Evolutionary conservation across 495 filamentous ascomycete genomes (phyloP).

Genomic region (Talaromyces adpressus): DNA sequence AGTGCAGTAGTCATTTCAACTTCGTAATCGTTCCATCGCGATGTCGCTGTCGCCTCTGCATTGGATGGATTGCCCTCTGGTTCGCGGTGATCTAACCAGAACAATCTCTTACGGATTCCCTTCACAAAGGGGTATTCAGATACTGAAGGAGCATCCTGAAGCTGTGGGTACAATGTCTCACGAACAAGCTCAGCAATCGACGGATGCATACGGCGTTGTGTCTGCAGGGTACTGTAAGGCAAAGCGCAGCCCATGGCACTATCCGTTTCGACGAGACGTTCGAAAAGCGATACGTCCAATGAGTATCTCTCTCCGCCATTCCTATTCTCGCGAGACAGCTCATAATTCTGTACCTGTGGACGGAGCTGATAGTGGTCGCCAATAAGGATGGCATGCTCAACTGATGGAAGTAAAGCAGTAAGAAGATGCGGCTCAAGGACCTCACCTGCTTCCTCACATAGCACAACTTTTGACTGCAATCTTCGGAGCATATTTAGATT

Average conservation of each 20-base stretch:
- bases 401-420: slow-evolving; percentile 52
- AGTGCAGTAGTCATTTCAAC: slow-evolving; percentile 57
- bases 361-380: slow-evolving; percentile 64
- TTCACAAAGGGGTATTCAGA: slow-evolving; percentile 47
- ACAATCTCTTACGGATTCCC: slow-evolving; percentile 61
- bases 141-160: slow-evolving; percentile 53
- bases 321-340: slow-evolving; percentile 51
- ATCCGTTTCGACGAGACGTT: slow-evolving; percentile 48
- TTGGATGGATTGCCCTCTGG: slow-evolving; percentile 41
- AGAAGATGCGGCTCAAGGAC: slow-evolving; percentile 61
- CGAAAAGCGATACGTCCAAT: slow-evolving; percentile 63
- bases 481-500: slow-evolving; percentile 55
- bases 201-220: slow-evolving; percentile 74
- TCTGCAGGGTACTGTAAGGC: slow-evolving; percentile 52
- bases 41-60: slow-evolving; percentile 41
- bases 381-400: slow-evolving; percentile 63
- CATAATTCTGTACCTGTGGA: slow-evolving; percentile 59
- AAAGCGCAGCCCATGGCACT: slow-evolving; percentile 21
- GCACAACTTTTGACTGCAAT: slow-evolving; percentile 55
- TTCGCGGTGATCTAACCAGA: slow-evolving; percentile 65
- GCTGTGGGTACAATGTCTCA: slow-evolving; percentile 54
- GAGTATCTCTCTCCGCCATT: slow-evolving; percentile 45
- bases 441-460: slow-evolving; percentile 68
- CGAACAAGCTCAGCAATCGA: slow-evolving; percentile 54
- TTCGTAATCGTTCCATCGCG: slow-evolving; percentile 62